Percentiles rank a stretch among this genome's conserved stretches.
Evolutionary conservation across 176 grass and related monocot genomes (phyloP).

Genomic region (Cenchrus fungigraminus): DNA sequence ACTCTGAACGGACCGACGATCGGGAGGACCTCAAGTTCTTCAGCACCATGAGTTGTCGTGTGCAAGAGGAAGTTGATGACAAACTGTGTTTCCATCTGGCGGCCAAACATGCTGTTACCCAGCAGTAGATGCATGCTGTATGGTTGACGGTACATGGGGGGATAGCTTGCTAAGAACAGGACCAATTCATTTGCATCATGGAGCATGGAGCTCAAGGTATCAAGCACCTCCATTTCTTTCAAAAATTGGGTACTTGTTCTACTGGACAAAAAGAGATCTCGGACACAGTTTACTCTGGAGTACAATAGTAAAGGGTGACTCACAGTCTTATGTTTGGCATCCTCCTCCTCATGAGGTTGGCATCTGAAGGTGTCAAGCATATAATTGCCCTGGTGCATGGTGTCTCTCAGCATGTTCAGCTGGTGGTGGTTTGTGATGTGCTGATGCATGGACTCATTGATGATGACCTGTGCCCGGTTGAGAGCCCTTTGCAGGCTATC

Average conservation of each 20-base stretch:
- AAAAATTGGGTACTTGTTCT: not conserved
- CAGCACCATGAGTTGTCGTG: not conserved
- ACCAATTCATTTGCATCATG: not conserved
- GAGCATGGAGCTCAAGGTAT: not conserved
- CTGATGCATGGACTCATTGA: not conserved
- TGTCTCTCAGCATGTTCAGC: not conserved
- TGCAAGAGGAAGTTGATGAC: conserved; percentile 11
- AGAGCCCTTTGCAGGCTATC: not conserved
- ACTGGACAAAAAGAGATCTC: too few species aligned
- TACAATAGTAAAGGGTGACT: not conserved
- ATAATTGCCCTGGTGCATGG: conserved; percentile 9
- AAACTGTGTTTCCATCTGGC: not conserved
- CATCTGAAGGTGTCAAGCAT: conserved; percentile 4
- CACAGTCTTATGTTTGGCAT: too few species aligned
- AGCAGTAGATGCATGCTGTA: not conserved
- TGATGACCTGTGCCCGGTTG: not conserved
- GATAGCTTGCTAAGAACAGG: not conserved
- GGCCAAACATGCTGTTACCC: conserved; percentile 18
- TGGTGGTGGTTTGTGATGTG: not conserved
- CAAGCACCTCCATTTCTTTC: not conserved
- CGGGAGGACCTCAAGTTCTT: not conserved
- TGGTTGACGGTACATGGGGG: not conserved
- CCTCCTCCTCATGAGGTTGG: not conserved
- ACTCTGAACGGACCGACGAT: not conserved
- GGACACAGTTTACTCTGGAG: not conserved